Evolutionary conservation across 1,139 yeast genomes (phyloP).

Genomic region (Lizanozyma gosingica): DNA sequence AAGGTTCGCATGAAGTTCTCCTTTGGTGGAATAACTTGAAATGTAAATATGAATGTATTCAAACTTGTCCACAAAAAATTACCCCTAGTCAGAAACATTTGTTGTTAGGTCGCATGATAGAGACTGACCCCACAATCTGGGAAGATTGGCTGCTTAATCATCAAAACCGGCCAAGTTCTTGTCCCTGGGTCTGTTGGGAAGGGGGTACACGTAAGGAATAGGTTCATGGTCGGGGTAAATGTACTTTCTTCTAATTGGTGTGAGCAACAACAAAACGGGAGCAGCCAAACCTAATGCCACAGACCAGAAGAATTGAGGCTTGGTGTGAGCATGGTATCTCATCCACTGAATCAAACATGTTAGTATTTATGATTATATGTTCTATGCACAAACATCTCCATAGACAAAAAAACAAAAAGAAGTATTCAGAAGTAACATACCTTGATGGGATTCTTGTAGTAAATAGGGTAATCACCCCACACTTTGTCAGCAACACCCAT

Average conservation of each 20-base stretch:
- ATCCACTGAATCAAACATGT: slow-evolving; percentile 41
- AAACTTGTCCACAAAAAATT: no score
- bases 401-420: background rate
- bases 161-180: slow-evolving; percentile 44
- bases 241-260: slow-evolving; percentile 67
- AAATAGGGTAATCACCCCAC: slow-evolving; percentile 51
- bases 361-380: slow-evolving; percentile 2
- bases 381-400: background rate
- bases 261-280: slow-evolving; percentile 51
- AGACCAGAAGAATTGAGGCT: slow-evolving; percentile 73
- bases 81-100: no score
- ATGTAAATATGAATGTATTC: no score
- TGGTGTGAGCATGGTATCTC: slow-evolving; percentile 71
- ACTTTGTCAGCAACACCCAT: slow-evolving; percentile 15
- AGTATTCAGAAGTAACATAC: slow-evolving; percentile 27
- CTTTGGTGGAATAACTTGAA: no score
- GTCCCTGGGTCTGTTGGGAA: slow-evolving; percentile 51
- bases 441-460: slow-evolving; percentile 54
- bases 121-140: no score
- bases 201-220: slow-evolving; percentile 63
- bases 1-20: no score
- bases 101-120: no score
- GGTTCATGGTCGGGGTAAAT: slow-evolving; percentile 61
- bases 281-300: slow-evolving; percentile 59
- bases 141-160: slow-evolving; percentile 22